Evolutionary conservation across 2,329 filamentous ascomycete genomes (phyloP).

Genomic region (Cyphellophora europaea): DNA sequence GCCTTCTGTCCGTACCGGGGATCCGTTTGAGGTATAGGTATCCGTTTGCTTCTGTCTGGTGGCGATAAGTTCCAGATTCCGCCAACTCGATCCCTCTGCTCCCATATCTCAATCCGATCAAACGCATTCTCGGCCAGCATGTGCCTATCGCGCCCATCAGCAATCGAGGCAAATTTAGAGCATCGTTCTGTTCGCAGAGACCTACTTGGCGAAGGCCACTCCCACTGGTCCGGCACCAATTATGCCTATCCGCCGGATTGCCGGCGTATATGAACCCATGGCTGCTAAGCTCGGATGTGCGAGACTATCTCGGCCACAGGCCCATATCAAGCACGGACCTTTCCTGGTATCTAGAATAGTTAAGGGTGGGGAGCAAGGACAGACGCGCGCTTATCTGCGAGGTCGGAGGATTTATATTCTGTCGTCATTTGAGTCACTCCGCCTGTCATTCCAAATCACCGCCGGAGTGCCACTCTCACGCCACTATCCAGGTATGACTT

Average conservation of each 20-base stretch:
- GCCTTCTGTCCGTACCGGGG: slow-evolving; percentile 50
- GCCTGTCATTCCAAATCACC: no score
- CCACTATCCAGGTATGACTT: no score
- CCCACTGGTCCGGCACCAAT: slow-evolving; percentile 28
- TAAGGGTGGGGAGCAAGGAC: no score
- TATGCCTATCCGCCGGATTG: slow-evolving; percentile 13
- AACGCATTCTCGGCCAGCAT: slow-evolving; percentile 64
- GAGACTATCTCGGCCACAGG: no score
- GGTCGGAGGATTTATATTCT: no score
- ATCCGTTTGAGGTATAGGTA: slow-evolving; percentile 56
- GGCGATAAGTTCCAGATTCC: slow-evolving; percentile 70
- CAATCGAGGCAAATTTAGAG: not conserved
- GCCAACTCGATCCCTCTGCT: slow-evolving; percentile 67
- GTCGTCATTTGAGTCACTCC: no score
- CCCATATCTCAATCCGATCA: slow-evolving; percentile 64
- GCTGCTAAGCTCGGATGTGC: no score
- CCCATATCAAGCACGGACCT: no score
- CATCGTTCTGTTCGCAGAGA: not conserved
- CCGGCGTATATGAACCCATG: not conserved
- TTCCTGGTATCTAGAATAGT: no score
- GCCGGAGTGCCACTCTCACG: no score
- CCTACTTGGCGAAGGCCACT: slow-evolving; percentile 62
- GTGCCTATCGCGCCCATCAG: slow-evolving; percentile 41
- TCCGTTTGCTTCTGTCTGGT: slow-evolving; percentile 36
- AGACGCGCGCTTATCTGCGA: no score